Percentiles rank a stretch among this genome's conserved stretches.
These are phyloP conservation scores for Wickerhamiella siamensis DNA, from an alignment of 805 yeast species.

Conservation along the genomic window DNA sequence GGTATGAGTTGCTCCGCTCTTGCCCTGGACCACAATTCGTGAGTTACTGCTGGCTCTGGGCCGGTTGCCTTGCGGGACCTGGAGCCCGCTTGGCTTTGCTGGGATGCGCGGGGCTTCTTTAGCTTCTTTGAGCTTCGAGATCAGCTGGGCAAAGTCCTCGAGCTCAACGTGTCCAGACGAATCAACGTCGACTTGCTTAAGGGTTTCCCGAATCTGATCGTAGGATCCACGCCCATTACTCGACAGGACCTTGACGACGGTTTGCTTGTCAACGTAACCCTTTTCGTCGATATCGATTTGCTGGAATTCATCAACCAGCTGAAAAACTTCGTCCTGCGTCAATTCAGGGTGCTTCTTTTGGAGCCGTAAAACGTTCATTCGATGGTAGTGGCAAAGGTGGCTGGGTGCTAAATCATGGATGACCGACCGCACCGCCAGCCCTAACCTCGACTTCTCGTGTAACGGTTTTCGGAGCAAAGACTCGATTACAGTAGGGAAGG, in stretches of 20 bases:
- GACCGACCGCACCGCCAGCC: too few relatives aligned
- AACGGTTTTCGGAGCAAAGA: too few relatives aligned
- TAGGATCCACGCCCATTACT: constrained; percentile 68
- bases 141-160: constrained; percentile 80
- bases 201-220: constrained; percentile 86
- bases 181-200: constrained; percentile 82
- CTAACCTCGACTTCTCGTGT: too few relatives aligned
- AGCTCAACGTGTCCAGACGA: constrained; percentile 94
- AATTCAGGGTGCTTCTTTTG: constrained; percentile 76
- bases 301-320: constrained; percentile 68
- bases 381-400: not conserved
- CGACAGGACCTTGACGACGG: constrained; percentile 71
- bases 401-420: too few relatives aligned
- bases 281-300: constrained; percentile 73
- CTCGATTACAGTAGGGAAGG: too few relatives aligned
- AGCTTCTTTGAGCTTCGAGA: constrained; percentile 60
- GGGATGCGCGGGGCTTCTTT: constrained; percentile 9
- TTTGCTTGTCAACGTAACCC: constrained; percentile 89
- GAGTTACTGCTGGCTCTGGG: constrained; percentile 22
- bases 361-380: constrained; percentile 50
- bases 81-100: constrained; percentile 19
- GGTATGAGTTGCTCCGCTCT: constrained; percentile 89
- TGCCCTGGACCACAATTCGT: constrained; percentile 70
- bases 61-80: constrained; percentile 20
- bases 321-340: constrained; percentile 74